Evolutionary conservation across 345 rosid genomes (phyloP), one percentile per base, ranked within the genome.

Genomic region (Physaria fendleri): DNA sequence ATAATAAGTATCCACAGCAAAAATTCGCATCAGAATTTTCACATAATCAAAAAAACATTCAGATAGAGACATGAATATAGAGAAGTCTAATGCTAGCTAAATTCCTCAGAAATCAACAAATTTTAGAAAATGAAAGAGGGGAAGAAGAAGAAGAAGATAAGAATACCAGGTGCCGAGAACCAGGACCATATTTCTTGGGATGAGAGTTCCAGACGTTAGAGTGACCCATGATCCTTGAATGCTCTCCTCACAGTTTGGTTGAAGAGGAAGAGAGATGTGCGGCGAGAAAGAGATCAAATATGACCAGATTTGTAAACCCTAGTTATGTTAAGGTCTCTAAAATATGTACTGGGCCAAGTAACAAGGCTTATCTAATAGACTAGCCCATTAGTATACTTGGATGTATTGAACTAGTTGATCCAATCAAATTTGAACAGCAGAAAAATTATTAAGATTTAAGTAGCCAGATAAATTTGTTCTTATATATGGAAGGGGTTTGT

Each of bases 101-200:
- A 62, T n/a, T 17, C 7, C 45, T 17, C 23, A 5, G 6, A n/a
- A 6, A 6, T 18, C 32, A 30, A 45, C 21, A 50, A 7, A 51
- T 3, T 39, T 3, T 7, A 23, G 12, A 8, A 40, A 49, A 13
- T 15, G 20, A 64, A 8, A 20, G 17, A 18, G 5, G 13, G 2
- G 40, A 37, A 20, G 16, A n/a, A n/a, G n/a, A n/a, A n/a, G n/a
- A n/a, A n/a, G n/a, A n/a, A n/a, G n/a, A n/a, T n/a, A n/a, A n/a
- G n/a, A n/a, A n/a, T 69, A 71, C 75, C 75, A 71, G 23, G 71
- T 42, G 30, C n/a, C 75, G 75, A 28, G 75, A 71, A n/a, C 75
- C 75, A 21, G 75, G 71, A 2, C 75, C 75, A 16, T 71, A 71
- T 21, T 71, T 71, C 60, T 71, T 71, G 1, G 71, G 70, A 5